Conservation (phyloP, 73 alveolate genomes). For the Paraurostyla sp. region DNA sequence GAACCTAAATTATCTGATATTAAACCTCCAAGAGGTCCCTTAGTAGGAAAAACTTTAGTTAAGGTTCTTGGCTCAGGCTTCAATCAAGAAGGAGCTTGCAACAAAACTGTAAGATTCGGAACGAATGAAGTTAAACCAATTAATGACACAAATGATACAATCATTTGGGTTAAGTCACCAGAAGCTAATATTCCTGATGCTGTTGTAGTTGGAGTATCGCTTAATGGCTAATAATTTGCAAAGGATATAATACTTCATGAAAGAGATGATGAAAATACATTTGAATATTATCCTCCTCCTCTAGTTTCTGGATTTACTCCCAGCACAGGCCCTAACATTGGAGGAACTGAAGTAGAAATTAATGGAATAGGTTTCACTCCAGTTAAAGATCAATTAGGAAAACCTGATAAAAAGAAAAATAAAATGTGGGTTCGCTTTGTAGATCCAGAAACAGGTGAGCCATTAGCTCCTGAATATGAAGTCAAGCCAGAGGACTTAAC, state of each 20-base stretch:
- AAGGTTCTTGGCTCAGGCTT: constrained; percentile 88
- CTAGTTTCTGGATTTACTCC: constrained; percentile 82
- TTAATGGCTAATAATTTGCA: constrained; percentile 94
- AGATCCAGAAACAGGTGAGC: constrained; percentile 70
- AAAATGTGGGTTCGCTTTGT: constrained; percentile 85
- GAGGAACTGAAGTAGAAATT: constrained; percentile 83
- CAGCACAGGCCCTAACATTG: constrained; percentile 87
- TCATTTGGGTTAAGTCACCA: constrained; percentile 84
- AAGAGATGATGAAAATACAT: constrained; percentile 89
- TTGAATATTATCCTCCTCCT: constrained; percentile 88
- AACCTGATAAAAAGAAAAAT: constrained; percentile 72
- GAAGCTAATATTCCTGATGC: constrained; percentile 86
- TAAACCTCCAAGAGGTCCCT: constrained; percentile 91
- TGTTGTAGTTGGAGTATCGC: constrained; percentile 89
- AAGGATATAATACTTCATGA: constrained; percentile 82
- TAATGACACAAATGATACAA: constrained; percentile 53
- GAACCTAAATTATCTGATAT: constrained; percentile 81
- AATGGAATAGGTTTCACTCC: constrained; percentile 91
- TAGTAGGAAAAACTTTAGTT: constrained; percentile 89
- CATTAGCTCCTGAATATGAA: constrained; percentile 43
- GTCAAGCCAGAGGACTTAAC: constrained; percentile 63
- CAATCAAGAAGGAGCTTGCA: constrained; percentile 89
- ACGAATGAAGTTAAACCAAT: constrained; percentile 35
- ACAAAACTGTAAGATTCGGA: constrained; percentile 91
- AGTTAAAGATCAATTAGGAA: constrained; percentile 80